Evolutionary conservation across 1,284 basidiomycete species (phyloP).

Genomic region (Agaricales sp.): DNA sequence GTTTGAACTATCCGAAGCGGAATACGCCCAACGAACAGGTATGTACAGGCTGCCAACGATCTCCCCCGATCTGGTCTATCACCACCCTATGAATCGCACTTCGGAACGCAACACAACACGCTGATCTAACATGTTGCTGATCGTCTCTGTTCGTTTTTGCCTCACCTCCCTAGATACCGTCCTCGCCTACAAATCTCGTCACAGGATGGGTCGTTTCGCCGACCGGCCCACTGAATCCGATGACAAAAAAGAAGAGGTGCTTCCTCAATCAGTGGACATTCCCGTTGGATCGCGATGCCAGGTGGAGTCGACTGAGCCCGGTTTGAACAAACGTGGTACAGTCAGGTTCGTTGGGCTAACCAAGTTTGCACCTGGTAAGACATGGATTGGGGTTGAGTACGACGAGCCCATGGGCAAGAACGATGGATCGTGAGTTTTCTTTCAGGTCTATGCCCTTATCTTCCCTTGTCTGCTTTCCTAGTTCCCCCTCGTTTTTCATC

Average conservation of each 20-base stretch:
- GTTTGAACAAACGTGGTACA: constrained; percentile 69
- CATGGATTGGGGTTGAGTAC: constrained; percentile 92
- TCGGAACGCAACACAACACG: too few species aligned
- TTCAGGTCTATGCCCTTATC: background rate
- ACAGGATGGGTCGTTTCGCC: constrained; percentile 89
- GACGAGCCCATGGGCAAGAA: constrained; percentile 97
- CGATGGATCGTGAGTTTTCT: constrained; percentile 74
- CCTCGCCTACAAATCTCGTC: constrained; percentile 79
- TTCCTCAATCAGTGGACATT: constrained; percentile 29
- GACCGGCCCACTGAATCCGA: constrained; percentile 19
- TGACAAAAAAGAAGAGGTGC: constrained; percentile 12
- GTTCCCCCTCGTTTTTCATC: background rate
- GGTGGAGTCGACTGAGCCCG: constrained; percentile 60
- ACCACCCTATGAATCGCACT: too few species aligned
- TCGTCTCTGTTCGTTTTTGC: background rate
- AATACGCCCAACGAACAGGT: constrained; percentile 79
- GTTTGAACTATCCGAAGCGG: constrained; percentile 80
- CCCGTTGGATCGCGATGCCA: constrained; percentile 72
- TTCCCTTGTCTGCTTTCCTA: background rate
- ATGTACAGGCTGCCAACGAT: constrained; percentile 9
- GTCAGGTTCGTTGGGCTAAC: constrained; percentile 81
- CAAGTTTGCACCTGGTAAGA: constrained; percentile 58
- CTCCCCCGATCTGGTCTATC: constrained; percentile 2
- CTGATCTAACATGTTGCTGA: background rate
- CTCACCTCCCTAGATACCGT: constrained; percentile 63